These are phyloP conservation scores for Gillenia trifoliata DNA, from an alignment of 306 rosid genomes.

Conservation along the genomic window DNA sequence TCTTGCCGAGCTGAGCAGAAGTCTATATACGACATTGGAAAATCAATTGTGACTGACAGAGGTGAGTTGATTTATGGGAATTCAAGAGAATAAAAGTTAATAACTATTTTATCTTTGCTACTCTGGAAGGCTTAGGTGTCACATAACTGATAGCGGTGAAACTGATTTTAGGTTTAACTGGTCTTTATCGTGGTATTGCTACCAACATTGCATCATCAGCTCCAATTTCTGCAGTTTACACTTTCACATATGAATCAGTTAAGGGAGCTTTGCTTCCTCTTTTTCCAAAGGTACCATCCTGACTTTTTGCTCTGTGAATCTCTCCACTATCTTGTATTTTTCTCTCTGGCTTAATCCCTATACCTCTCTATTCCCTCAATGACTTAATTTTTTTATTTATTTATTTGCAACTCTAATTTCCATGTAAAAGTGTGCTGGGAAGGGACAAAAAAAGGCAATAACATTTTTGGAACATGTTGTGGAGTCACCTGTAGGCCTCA, in stretches of 20 bases:
- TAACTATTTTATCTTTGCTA: constrained; percentile 11
- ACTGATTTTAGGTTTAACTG: constrained; percentile 68
- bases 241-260: constrained; percentile 86
- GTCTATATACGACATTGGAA: constrained; percentile 70
- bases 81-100: not conserved
- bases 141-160: constrained; percentile 11
- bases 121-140: constrained; percentile 9
- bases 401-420: not conserved
- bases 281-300: constrained; percentile 56
- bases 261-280: constrained; percentile 83
- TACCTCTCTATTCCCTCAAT: constrained; percentile 9
- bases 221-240: constrained; percentile 92
- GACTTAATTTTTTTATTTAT: not conserved
- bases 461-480: not conserved
- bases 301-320: constrained; percentile 13
- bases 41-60: constrained; percentile 82
- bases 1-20: constrained; percentile 64
- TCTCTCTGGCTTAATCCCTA: not conserved
- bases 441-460: not conserved
- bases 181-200: constrained; percentile 89
- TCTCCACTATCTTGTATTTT: not conserved
- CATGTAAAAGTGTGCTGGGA: not conserved
- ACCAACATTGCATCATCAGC: constrained; percentile 84
- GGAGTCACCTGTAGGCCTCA: not conserved
- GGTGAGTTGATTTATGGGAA: constrained; percentile 44